Conservation (phyloP, 805 yeast genomes). For the Kuraishia hungarica region DNA sequence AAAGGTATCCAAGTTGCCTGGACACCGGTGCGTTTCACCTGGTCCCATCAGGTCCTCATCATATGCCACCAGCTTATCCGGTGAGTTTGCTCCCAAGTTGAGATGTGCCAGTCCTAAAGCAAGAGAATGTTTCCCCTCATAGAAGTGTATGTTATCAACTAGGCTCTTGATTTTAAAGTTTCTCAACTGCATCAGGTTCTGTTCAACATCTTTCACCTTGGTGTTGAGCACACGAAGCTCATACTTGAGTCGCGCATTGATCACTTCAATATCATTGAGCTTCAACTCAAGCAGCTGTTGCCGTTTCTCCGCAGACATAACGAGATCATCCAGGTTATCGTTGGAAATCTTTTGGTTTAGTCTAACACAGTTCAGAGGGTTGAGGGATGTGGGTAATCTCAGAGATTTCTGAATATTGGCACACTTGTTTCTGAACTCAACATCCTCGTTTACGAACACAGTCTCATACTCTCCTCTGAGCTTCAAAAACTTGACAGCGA, state of each 20-base stretch:
- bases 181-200: slow-evolving; percentile 29
- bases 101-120: not conserved
- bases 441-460: slow-evolving; percentile 11
- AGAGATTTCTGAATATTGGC: slow-evolving; percentile 11
- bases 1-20: not conserved
- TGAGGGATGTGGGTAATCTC: slow-evolving; percentile 13
- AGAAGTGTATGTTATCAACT: slow-evolving; percentile 24
- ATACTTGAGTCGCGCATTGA: slow-evolving; percentile 54
- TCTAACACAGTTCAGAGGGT: slow-evolving; percentile 16
- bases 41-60: not conserved
- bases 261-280: slow-evolving; percentile 41
- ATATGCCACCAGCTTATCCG: not conserved
- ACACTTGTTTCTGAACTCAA: slow-evolving; percentile 10
- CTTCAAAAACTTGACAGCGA: slow-evolving; percentile 17
- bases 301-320: slow-evolving; percentile 7
- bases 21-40: not conserved
- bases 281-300: slow-evolving; percentile 27
- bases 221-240: slow-evolving; percentile 51
- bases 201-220: slow-evolving; percentile 62
- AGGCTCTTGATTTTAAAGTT: slow-evolving; percentile 35
- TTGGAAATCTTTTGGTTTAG: not conserved
- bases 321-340: slow-evolving; percentile 8
- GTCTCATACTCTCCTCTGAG: slow-evolving; percentile 12
- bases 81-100: not conserved
- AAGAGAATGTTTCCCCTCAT: slow-evolving; percentile 12